phyloP scores from a whole-genome alignment of 2,329 filamentous ascomycete species.

The Paraconiothyrium sp. region DNA sequence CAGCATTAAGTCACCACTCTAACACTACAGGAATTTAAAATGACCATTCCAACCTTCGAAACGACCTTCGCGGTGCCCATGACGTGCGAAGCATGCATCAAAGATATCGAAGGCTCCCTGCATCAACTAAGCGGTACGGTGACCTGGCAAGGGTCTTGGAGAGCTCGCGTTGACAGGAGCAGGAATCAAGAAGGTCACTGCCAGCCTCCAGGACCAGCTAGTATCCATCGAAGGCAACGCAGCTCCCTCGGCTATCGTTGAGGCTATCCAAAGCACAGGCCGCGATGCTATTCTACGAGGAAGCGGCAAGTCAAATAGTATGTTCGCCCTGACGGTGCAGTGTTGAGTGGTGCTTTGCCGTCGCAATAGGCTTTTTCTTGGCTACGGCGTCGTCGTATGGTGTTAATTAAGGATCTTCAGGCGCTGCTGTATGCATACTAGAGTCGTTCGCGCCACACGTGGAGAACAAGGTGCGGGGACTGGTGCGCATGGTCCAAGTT shows the following conservation, averaged over 20 bases:
- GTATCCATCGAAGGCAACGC: constrained; percentile 89
- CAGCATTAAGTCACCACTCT: constrained; percentile 13
- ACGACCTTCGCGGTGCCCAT: constrained; percentile 95
- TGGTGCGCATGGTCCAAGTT: constrained; percentile 94
- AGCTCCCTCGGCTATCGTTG: constrained; percentile 87
- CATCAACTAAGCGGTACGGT: constrained; percentile 72
- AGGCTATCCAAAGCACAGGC: constrained; percentile 87
- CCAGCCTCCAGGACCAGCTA: constrained; percentile 82
- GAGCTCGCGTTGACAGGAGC: constrained; percentile 22
- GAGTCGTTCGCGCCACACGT: constrained; percentile 77
- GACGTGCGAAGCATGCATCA: constrained; percentile 88
- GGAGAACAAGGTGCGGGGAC: constrained; percentile 77
- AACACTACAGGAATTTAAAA: constrained; percentile 22
- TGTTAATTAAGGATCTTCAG: constrained; percentile 50
- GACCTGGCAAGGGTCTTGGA: background rate
- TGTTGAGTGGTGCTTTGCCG: constrained; percentile 10
- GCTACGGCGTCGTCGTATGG: constrained; percentile 17
- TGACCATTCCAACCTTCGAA: constrained; percentile 60
- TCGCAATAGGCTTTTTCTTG: constrained; percentile 25
- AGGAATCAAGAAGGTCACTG: constrained; percentile 86
- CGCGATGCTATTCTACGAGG: constrained; percentile 94
- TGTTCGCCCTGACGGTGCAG: constrained; percentile 46
- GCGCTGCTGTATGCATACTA: constrained; percentile 92
- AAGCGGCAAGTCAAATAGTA: constrained; percentile 85
- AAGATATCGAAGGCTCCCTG: constrained; percentile 82